Base-by-base conservation (phyloP, 2,329 filamentous ascomycete genomes). In the Talaromyces sp. region DNA sequence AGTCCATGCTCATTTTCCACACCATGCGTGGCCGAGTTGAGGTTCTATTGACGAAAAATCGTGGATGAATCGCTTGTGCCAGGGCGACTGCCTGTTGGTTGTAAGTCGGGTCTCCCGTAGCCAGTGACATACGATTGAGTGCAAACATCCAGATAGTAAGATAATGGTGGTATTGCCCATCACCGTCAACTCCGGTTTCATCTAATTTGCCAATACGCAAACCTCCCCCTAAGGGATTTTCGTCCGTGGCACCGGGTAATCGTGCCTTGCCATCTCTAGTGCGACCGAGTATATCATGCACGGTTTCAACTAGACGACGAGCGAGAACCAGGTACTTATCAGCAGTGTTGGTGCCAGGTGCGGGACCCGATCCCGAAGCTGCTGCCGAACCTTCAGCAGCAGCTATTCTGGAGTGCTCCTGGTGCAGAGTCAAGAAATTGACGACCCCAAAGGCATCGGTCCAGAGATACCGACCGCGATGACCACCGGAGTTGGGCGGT, bases 131-230 rank as follows among this genome's bases (percentile, higher is more conserved):
- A 1, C 86, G 78, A 70, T 86, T 86, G 4, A 88, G 77, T 1
- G 85, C 85, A 71, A 87, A 87, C 85, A 88, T 87, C 86, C 86
- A 88, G 5, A 87, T 70, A 0, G 85, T 87, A 22, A 88, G 76
- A 68, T 88, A 88, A 69, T 88, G 86, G 68, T 87, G 84, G 67
- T 88, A 88, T 71, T 88, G 86, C 2, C 86, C 85, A 71, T 88
- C 86, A 7, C 81, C 78, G 61, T 88, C 85, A 1, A 76, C 71
- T 0, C 85, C 85, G 0, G 67, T 63, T 13, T 77, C 84, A 2
- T 82, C 76, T 13, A 79, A 67, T 71, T 88, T 88, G 29, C 86
- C 86, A 66, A 88, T 88, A 0, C 86, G 79, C 43, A 88, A 72
- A 0, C 86, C 86, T 2, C 86, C 86, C 1, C 75, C 76, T 0